Evolutionary conservation across 2,329 filamentous ascomycete species (phyloP).

Genomic region (Penicillium sp.): DNA sequence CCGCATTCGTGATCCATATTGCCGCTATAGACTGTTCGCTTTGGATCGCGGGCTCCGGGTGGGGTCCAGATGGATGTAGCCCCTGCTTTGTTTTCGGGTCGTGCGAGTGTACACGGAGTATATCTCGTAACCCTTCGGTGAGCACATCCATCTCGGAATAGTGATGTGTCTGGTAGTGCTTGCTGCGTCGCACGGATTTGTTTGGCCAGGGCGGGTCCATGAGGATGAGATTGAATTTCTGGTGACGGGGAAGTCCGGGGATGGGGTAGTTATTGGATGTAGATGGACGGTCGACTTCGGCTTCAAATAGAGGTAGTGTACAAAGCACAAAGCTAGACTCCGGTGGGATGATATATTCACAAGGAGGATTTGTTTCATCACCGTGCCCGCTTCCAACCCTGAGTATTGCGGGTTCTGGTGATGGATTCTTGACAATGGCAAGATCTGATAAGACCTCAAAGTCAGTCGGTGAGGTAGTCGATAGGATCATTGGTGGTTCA

Average conservation of each 20-base stretch:
- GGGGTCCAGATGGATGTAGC: slow-evolving; percentile 19
- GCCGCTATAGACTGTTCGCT: slow-evolving; percentile 44
- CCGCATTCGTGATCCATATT: slow-evolving; percentile 63
- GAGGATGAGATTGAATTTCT: slow-evolving; percentile 58
- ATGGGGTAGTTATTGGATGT: slow-evolving; percentile 18
- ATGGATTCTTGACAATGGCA: slow-evolving; percentile 33
- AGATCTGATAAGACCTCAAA: slow-evolving; percentile 29
- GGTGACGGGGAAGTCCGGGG: slow-evolving; percentile 21
- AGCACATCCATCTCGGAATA: slow-evolving; percentile 32
- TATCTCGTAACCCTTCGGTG: slow-evolving; percentile 37
- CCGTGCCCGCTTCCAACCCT: slow-evolving; percentile 14
- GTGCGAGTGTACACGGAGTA: slow-evolving; percentile 47
- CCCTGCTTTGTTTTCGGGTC: slow-evolving; percentile 25
- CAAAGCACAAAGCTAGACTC: slow-evolving; percentile 48
- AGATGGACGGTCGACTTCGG: not conserved
- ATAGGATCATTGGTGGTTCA: slow-evolving; percentile 34
- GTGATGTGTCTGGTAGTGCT: slow-evolving; percentile 44
- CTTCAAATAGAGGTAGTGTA: slow-evolving; percentile 29
- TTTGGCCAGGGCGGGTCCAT: slow-evolving; percentile 66
- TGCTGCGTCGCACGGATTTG: slow-evolving; percentile 54
- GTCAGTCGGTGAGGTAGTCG: slow-evolving; percentile 30
- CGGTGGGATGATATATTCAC: slow-evolving; percentile 47
- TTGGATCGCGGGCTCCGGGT: not conserved
- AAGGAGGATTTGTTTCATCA: slow-evolving; percentile 17
- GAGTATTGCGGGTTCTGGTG: slow-evolving; percentile 13